phyloP scores from a whole-genome alignment of 2,329 filamentous ascomycete species.

The Zymoseptoria pseudotritici region DNA sequence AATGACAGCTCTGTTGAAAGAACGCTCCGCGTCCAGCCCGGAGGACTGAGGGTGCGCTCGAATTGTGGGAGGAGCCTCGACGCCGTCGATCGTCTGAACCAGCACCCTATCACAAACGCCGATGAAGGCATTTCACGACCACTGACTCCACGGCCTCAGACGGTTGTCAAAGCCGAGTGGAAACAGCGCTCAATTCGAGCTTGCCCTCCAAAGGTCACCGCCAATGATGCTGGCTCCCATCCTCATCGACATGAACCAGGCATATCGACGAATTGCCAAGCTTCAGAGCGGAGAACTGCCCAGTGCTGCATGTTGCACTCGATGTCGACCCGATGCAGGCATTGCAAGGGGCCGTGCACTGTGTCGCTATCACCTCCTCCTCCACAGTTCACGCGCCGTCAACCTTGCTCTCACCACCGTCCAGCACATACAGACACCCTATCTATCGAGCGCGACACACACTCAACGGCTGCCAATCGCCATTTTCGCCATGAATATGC shows the following conservation, averaged over 20 bases:
- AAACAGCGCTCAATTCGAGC: neutral
- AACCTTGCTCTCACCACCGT: neutral
- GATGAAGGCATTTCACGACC: too few species aligned
- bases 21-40: too few species aligned
- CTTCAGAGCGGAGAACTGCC: neutral
- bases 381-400: neutral
- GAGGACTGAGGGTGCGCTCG: too few species aligned
- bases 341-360: too few species aligned
- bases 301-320: neutral
- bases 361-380: neutral
- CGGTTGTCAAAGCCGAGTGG: too few species aligned
- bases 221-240: neutral
- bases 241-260: neutral
- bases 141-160: too few species aligned
- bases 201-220: neutral
- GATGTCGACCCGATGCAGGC: too few species aligned
- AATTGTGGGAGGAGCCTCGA: too few species aligned
- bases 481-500: neutral
- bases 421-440: neutral
- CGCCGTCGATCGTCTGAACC: too few species aligned
- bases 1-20: too few species aligned
- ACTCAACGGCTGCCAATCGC: neutral
- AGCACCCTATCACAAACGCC: too few species aligned
- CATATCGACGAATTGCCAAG: neutral
- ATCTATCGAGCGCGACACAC: neutral